Evolutionary conservation across 345 rosid species (phyloP).

Genomic region (Corchorus olitorius): DNA sequence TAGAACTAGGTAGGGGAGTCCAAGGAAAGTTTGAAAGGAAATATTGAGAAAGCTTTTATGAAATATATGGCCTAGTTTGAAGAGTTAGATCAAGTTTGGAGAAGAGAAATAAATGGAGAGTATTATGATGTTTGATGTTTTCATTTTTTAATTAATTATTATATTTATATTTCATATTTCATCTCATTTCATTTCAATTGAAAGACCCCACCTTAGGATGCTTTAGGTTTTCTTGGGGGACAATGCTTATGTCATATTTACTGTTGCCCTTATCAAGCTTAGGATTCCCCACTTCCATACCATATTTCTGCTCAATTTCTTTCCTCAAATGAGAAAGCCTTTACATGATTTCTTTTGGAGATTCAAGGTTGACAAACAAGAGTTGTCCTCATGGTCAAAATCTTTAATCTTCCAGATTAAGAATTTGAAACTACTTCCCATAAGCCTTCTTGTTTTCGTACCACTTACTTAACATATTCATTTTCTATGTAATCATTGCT

Average conservation of each 20-base stretch:
- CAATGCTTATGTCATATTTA: conserved; percentile 48
- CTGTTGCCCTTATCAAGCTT: conserved; percentile 47
- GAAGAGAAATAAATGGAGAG: conserved; percentile 39
- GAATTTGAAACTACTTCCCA: conserved; percentile 23
- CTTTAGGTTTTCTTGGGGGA: conserved; percentile 43
- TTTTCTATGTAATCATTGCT: background rate
- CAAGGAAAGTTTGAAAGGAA: conserved; percentile 16
- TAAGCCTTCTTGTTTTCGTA: conserved; percentile 11
- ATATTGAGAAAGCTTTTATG: conserved; percentile 6
- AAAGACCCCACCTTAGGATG: conserved; percentile 47
- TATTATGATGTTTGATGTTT: conserved; percentile 18
- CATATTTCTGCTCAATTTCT: conserved; percentile 28
- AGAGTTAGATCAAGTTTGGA: conserved; percentile 34
- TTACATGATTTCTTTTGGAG: conserved; percentile 33
- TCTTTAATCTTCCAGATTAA: conserved; percentile 18
- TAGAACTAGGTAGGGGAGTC: background rate
- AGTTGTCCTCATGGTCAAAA: conserved; percentile 27
- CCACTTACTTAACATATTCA: conserved; percentile 5
- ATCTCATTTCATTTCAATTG: conserved; percentile 25
- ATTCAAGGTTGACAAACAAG: conserved; percentile 34
- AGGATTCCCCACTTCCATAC: conserved; percentile 58
- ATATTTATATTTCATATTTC: no score
- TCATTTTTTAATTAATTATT: conserved; percentile 11
- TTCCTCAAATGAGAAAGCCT: conserved; percentile 40
- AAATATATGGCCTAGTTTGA: conserved; percentile 30